These are phyloP conservation scores for Exobasidium cylindrosporum DNA, from an alignment of 1,284 basidiomycete genomes.

Conservation along the genomic window DNA sequence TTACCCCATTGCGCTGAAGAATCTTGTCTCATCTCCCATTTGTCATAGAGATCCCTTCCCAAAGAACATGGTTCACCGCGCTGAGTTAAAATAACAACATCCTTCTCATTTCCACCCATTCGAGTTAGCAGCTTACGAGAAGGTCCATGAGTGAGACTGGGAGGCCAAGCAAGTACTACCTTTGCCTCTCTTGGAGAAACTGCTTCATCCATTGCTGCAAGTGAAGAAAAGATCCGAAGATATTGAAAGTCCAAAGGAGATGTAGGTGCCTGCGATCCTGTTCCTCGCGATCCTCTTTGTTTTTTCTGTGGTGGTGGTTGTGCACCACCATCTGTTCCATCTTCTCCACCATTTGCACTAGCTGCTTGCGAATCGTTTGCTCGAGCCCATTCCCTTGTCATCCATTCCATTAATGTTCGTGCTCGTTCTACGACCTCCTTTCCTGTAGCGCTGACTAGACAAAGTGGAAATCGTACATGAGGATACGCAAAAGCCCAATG, in stretches of 20 bases:
- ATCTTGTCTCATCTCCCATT: constrained; percentile 78
- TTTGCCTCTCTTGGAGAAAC: constrained; percentile 75
- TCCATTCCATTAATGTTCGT: constrained; percentile 97
- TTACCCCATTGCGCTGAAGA: constrained; percentile 75
- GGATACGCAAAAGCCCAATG: constrained; percentile 90
- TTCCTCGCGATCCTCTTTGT: not conserved
- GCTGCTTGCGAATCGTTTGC: constrained; percentile 22
- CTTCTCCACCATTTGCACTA: constrained; percentile 9
- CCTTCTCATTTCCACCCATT: constrained; percentile 71
- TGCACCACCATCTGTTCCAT: constrained; percentile 20
- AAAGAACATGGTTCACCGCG: constrained; percentile 74
- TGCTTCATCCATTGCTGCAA: constrained; percentile 73
- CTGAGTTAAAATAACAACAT: constrained; percentile 39
- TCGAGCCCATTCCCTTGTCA: constrained; percentile 77
- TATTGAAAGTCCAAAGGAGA: constrained; percentile 63
- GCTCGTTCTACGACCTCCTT: constrained; percentile 93
- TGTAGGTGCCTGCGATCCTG: constrained; percentile 15
- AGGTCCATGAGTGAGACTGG: constrained; percentile 86
- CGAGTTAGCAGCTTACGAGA: constrained; percentile 80
- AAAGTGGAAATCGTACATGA: constrained; percentile 62
- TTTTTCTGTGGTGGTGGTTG: not conserved
- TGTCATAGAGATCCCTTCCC: constrained; percentile 73
- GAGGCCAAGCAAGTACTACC: constrained; percentile 86
- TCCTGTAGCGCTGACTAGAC: constrained; percentile 82
- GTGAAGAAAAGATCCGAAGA: constrained; percentile 81